These are phyloP conservation scores for Microglena sp. DNA, from an alignment of 139 green algal species.

Conservation along the genomic window DNA sequence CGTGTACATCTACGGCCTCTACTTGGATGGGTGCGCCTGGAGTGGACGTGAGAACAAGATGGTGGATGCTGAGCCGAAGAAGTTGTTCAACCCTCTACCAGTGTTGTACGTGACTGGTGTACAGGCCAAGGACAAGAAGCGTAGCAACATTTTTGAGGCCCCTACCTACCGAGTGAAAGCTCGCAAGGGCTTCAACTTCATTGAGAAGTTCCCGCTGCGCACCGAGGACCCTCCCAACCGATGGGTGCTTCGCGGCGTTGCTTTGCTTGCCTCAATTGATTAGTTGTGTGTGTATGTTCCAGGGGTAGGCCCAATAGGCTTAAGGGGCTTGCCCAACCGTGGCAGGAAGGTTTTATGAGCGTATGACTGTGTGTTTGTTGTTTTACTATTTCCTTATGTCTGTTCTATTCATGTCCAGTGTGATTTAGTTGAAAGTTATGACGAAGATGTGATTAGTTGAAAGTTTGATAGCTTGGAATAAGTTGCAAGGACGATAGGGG, in stretches of 20 bases:
- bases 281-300: slow-evolving; percentile 24
- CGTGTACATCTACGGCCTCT: slow-evolving; percentile 89
- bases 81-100: slow-evolving; percentile 77
- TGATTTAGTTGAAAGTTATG: no score
- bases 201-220: slow-evolving; percentile 74
- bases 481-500: no score
- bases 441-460: no score
- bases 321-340: no score
- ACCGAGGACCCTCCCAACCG: slow-evolving; percentile 72
- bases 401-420: no score
- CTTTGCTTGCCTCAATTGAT: slow-evolving; percentile 76
- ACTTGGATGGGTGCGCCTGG: slow-evolving; percentile 90
- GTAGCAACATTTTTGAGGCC: slow-evolving; percentile 56
- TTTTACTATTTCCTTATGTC: no score
- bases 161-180: slow-evolving; percentile 76
- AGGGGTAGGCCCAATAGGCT: no score
- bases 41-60: slow-evolving; percentile 67
- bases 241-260: slow-evolving; percentile 81
- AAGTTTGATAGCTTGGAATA: no score
- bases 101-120: slow-evolving; percentile 82
- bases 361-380: no score
- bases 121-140: slow-evolving; percentile 67
- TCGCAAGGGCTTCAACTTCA: slow-evolving; percentile 78
- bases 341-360: no score
- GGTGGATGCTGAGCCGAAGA: slow-evolving; percentile 85